Base-by-base conservation (phyloP, 805 yeast species). In the Candida nitratophila region DNA sequence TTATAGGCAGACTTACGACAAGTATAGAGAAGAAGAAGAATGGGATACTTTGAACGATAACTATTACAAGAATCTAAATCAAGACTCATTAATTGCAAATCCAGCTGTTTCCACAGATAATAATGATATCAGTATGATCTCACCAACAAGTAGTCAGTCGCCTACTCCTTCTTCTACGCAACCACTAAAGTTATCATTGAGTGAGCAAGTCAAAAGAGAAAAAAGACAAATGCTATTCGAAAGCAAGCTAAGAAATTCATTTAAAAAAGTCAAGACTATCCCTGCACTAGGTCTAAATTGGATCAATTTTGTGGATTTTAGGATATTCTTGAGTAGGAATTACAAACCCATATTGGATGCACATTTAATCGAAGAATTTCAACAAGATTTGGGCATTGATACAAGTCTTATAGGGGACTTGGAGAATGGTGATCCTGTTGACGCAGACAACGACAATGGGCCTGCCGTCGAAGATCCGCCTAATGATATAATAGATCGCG, bases 221-320 rank as follows among this genome's bases (percentile, higher is more conserved):
- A 50, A 53, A 29, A 59, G 53, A 37, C 50, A 57, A 40, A 37
- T 60, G 42, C 22, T 47, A 22, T 63, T 63, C 48, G 65, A 56
- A 39, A 56, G 57, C 9, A 50, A 44, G 12, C 58, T 62, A 45
- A 66, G 64, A 44, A 55, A 64, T 40, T 56, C 56, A 40, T 56
- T 62, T 6, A 49, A 61, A 27, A 53, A 56, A 27, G 61, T 59
- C 22, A 55, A 55, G 20, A 62, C 66, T 1, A 60, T 74, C 1
- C 83, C 86, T 3, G 74, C 80, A 16, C 57, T 80, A 37, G 86
- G 86, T 0, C 47, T 73, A 3, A 53, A 67, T 10, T 78, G 86
- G 83, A 68, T 76, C 11, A 75, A 73, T 43, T 68, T 63, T 43
- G 56, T 81, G 11, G 70, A 73, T 44, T 69, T 72, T 34, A 63